These are phyloP conservation scores for Eucalyptus dawsonii DNA, from an alignment of 345 rosid genomes.

Conservation along the genomic window DNA sequence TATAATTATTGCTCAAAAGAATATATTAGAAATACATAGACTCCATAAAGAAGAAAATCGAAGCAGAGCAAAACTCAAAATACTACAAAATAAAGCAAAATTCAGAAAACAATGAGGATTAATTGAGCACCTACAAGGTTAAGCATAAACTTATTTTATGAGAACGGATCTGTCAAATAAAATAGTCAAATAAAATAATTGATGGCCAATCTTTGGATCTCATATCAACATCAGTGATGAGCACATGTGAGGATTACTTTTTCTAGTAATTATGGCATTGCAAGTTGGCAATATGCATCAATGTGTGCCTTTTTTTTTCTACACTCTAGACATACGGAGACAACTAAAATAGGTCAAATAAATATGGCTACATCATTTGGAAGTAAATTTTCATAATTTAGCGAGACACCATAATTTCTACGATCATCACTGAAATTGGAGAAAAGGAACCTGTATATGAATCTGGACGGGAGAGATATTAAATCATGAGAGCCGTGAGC, in stretches of 20 bases:
- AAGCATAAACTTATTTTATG: not conserved
- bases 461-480: not conserved
- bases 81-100: too few species aligned
- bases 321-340: accelerated
- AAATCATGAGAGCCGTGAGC: not conserved
- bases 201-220: not conserved
- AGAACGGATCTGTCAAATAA: too few species aligned
- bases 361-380: accelerated
- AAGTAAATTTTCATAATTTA: not conserved
- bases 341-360: too few species aligned
- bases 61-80: not conserved
- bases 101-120: not conserved
- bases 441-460: too few species aligned
- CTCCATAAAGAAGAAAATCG: not conserved
- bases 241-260: accelerated
- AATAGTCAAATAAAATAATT: too few species aligned
- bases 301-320: not conserved
- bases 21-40: not conserved
- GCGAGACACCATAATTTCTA: accelerated
- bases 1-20: too few species aligned
- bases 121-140: too few species aligned
- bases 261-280: not conserved
- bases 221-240: too few species aligned
- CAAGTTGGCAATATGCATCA: not conserved
- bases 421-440: not conserved